Evolutionary conservation across 129 eudicot genomes (phyloP).

Genomic region (Kitagawia praeruptora): DNA sequence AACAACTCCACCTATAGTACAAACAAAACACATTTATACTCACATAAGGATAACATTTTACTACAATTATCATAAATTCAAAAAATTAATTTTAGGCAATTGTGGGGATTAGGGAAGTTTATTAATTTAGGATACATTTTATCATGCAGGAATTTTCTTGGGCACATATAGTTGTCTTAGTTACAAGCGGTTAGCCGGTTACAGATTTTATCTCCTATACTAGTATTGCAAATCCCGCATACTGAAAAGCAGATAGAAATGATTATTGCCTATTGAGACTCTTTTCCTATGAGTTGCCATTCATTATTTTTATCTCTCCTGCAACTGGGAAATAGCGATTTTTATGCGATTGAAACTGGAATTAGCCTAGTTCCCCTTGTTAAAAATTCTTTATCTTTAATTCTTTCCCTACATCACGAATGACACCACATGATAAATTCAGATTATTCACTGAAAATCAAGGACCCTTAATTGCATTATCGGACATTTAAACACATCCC

Average conservation of each 20-base stretch:
- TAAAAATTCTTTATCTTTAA: not conserved
- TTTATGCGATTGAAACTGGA: not conserved
- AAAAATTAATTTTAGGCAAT: not conserved
- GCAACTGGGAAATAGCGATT: not conserved
- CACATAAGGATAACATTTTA: not conserved
- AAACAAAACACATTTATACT: not conserved
- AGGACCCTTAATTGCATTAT: conserved; percentile 1
- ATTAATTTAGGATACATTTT: not conserved
- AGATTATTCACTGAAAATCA: not conserved
- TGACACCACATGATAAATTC: not conserved
- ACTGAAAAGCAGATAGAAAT: not conserved
- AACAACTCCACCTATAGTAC: not conserved
- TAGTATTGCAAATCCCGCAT: not conserved
- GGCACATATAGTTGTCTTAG: not conserved
- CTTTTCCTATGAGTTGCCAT: not conserved
- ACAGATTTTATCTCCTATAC: not conserved
- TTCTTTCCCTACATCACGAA: not conserved
- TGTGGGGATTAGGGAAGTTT: not conserved
- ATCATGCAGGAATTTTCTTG: not conserved
- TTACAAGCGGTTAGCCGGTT: not conserved
- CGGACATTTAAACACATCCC: not conserved
- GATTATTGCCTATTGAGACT: not conserved
- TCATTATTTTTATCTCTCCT: not conserved
- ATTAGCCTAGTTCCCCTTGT: not conserved
- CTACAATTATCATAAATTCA: not conserved